Percentiles rank a stretch among this genome's conserved stretches.
phyloP scores from a whole-genome alignment of 2,329 filamentous ascomycete species.

The Metarhizium album region DNA sequence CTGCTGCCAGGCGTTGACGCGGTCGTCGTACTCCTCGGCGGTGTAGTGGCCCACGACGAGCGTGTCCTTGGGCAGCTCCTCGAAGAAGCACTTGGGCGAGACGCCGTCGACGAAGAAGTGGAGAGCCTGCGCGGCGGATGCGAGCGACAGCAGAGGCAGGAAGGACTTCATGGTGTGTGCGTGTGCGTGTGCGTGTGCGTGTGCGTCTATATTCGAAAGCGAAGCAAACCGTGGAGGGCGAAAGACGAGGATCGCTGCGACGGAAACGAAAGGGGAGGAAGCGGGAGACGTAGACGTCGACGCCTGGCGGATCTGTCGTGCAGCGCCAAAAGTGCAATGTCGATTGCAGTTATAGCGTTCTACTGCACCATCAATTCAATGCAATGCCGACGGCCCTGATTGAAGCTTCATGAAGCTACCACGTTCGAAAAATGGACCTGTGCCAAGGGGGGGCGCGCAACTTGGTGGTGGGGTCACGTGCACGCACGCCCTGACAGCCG shows the following conservation, averaged over 20 bases:
- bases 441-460: neutral
- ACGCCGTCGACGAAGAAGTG: constrained; percentile 93
- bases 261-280: neutral
- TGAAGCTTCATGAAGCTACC: constrained; percentile 31
- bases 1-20: constrained; percentile 55
- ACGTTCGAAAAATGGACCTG: constrained; percentile 29
- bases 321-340: neutral
- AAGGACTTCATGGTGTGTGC: constrained; percentile 44
- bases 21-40: constrained; percentile 72
- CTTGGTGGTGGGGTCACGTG: constrained; percentile 28
- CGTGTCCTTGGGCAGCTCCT: constrained; percentile 95
- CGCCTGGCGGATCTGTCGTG: neutral
- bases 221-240: neutral
- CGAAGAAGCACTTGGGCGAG: constrained; percentile 89
- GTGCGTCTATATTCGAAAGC: no score
- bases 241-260: neutral
- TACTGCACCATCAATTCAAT: neutral
- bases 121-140: constrained; percentile 61
- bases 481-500: neutral
- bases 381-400: no score
- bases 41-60: constrained; percentile 88
- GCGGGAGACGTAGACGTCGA: no score
- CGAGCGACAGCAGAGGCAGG: constrained; percentile 56
- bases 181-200: constrained; percentile 12
- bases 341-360: neutral